Base-by-base conservation (phyloP, 257 asterid species). In the Ehretia macrophylla region DNA sequence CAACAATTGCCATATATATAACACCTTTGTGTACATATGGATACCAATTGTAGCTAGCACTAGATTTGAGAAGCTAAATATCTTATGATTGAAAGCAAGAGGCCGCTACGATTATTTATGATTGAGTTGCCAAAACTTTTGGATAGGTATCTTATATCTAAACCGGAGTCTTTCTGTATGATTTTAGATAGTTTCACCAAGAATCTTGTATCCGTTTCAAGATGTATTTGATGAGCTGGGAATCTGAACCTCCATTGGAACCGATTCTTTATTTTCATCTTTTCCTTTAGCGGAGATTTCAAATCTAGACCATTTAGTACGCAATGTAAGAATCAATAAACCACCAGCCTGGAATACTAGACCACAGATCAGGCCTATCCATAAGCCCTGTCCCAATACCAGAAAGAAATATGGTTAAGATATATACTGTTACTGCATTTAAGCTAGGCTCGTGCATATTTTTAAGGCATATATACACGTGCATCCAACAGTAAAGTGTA, bases 311-410 rank as follows among this genome's bases (percentile, higher is more conserved):
- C 97, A 88, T 59, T 72, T 86, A 0, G 73, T 73, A 32, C 82
- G 76, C 56, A 67, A 64, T 1, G 95, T 70, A 6, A 89, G 87
- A 58, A 83, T 49, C 58, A 68, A 44, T 19, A 83, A 74, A 14
- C 95, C 85, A 18, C 64, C 50, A 32, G 75, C 74, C 62, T 85
- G 97, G 59, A 69, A 71, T 17, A 68, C 53, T 9, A 88, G 66
- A 0, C 97, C 97, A 67, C 95, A 80, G 32, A 79, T 86, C 17
- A 82, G 45, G 17, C 94, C 97, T 23, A 72, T 80, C 95, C 95
- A 88, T 17, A 88, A 62, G 9, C 96, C 96, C 95, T 81, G 76
- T 40, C 5, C 53, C 32, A 55, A 63, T 47, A 16, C 5, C 8
- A 8, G 52, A 0, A 49, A 20, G 17, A 9, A 39, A 37, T 17